Evolutionary conservation across 2,329 filamentous ascomycete species (phyloP).

Genomic region (Parascedosporium putredinis): DNA sequence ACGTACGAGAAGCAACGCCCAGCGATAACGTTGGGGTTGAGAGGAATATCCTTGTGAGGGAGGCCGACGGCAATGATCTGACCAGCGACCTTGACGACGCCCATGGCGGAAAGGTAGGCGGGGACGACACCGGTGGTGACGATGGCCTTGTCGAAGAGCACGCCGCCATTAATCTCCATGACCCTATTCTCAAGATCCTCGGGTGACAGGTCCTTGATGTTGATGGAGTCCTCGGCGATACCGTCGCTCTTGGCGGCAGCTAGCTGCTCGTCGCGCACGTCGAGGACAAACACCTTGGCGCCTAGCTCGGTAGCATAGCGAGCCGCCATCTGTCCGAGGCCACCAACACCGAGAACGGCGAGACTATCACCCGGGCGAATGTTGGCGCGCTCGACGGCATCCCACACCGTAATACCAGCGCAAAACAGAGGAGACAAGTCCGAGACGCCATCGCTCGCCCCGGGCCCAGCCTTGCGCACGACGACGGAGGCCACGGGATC

Average conservation of each 20-base stretch:
- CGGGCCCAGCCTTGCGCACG: neutral
- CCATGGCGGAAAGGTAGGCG: neutral
- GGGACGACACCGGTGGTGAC: slow-evolving; percentile 3
- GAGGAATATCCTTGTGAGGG: neutral
- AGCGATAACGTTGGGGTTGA: neutral
- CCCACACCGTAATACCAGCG: slow-evolving; percentile 17
- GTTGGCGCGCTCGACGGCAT: slow-evolving; percentile 14
- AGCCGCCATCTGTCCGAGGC: slow-evolving; percentile 32
- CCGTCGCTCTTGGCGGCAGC: neutral
- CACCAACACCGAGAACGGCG: slow-evolving; percentile 46
- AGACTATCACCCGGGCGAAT: slow-evolving; percentile 23
- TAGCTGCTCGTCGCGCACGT: slow-evolving; percentile 7
- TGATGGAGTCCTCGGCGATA: neutral
- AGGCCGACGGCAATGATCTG: slow-evolving; percentile 3
- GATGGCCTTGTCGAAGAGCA: neutral
- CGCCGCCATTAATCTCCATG: slow-evolving; percentile 45
- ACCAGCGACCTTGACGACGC: slow-evolving; percentile 2
- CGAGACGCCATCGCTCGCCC: neutral
- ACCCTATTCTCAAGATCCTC: slow-evolving; percentile 79
- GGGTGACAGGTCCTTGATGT: slow-evolving; percentile 25
- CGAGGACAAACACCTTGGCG: slow-evolving; percentile 15
- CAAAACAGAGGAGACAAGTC: slow-evolving; percentile 8
- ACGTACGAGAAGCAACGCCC: neutral
- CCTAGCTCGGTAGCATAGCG: slow-evolving; percentile 60
- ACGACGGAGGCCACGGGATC: slow-evolving; percentile 2